Conservation (phyloP, 2,329 filamentous ascomycete genomes). For the Penicillium sp. region DNA sequence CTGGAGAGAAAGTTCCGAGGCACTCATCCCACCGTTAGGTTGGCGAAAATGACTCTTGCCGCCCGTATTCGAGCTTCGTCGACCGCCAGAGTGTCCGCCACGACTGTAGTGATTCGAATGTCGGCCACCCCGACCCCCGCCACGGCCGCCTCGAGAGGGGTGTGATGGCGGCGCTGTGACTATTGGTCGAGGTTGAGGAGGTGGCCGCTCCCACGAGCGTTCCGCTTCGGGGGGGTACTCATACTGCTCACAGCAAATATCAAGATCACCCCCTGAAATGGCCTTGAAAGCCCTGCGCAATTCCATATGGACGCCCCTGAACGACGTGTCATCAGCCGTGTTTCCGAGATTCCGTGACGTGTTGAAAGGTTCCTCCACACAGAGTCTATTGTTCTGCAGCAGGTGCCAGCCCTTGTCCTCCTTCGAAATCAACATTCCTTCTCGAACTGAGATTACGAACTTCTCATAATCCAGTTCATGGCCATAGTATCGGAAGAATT, state of each 20-base stretch:
- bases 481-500: slow-evolving; percentile 94
- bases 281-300: slow-evolving; percentile 85
- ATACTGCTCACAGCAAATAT: slow-evolving; percentile 85
- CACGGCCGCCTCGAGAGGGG: slow-evolving; percentile 54
- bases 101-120: slow-evolving; percentile 56
- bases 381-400: slow-evolving; percentile 79
- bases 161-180: slow-evolving; percentile 50
- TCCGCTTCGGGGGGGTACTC: slow-evolving; percentile 84
- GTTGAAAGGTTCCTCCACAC: slow-evolving; percentile 97
- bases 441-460: slow-evolving; percentile 80
- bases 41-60: slow-evolving; percentile 49
- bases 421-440: slow-evolving; percentile 78
- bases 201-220: slow-evolving; percentile 60
- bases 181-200: slow-evolving; percentile 61
- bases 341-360: slow-evolving; percentile 87
- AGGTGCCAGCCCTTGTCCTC: slow-evolving; percentile 88
- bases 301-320: slow-evolving; percentile 87
- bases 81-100: slow-evolving; percentile 50
- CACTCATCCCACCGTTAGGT: slow-evolving; percentile 40
- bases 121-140: slow-evolving; percentile 55
- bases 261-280: slow-evolving; percentile 77
- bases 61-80: slow-evolving; percentile 63
- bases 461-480: slow-evolving; percentile 92
- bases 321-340: slow-evolving; percentile 93
- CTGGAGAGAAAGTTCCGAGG: slow-evolving; percentile 46